Percentiles rank a stretch among this genome's conserved stretches.
Conservation (phyloP, 1,284 basidiomycete species). For the Trametes versicolor region DNA sequence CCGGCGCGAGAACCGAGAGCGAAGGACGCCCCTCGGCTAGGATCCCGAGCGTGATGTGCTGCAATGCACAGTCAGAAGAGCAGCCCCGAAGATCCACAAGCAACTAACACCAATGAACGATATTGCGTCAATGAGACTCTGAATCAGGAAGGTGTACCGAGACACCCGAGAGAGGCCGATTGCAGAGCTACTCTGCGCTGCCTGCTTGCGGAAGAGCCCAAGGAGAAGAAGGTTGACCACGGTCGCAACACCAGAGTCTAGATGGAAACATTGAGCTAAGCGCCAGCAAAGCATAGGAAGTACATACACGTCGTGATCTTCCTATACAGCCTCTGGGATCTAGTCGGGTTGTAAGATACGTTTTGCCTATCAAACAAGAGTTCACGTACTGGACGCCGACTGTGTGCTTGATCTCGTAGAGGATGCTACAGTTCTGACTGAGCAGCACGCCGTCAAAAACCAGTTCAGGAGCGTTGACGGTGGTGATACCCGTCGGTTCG, state of each 20-base stretch:
- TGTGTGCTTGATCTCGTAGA: slow-evolving; percentile 71
- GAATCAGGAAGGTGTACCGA: slow-evolving; percentile 81
- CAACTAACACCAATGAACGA: slow-evolving; percentile 76
- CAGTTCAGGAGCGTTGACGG: slow-evolving; percentile 62
- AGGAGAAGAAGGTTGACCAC: slow-evolving; percentile 76
- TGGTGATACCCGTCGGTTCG: slow-evolving; percentile 75
- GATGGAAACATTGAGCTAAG: background rate
- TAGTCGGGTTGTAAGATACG: slow-evolving; percentile 7
- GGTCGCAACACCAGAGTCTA: slow-evolving; percentile 80
- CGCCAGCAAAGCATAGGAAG: background rate
- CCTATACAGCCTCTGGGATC: slow-evolving; percentile 75
- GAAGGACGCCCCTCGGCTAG: slow-evolving; percentile 83
- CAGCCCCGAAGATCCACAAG: no score
- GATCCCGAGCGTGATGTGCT: slow-evolving; percentile 86
- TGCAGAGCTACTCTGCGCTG: slow-evolving; percentile 79
- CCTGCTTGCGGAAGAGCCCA: slow-evolving; percentile 76
- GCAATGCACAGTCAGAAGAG: background rate
- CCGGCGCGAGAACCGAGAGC: slow-evolving; percentile 81
- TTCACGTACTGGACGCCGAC: slow-evolving; percentile 69
- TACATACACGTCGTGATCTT: slow-evolving; percentile 85
- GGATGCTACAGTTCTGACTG: slow-evolving; percentile 82
- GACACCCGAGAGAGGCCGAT: slow-evolving; percentile 82
- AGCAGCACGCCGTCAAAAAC: slow-evolving; percentile 71
- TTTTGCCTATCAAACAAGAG: no score
- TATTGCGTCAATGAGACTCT: slow-evolving; percentile 81